These are phyloP conservation scores for Fraxinus albicans DNA, from an alignment of 305 asterid genomes.

Conservation along the genomic window DNA sequence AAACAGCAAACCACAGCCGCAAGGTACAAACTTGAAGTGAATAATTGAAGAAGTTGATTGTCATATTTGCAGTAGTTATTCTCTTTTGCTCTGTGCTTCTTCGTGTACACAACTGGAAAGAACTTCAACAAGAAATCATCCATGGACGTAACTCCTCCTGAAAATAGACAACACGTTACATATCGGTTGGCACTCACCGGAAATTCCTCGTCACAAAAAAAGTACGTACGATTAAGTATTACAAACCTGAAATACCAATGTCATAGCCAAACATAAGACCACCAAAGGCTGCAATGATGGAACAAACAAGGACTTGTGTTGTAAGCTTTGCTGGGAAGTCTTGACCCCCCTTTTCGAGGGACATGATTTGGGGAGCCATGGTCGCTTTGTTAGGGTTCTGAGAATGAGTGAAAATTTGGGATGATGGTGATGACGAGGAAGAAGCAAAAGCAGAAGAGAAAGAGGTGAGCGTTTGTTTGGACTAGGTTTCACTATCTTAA, in stretches of 20 bases:
- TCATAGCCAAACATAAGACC: slow-evolving; percentile 70
- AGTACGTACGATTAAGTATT: background rate
- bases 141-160: slow-evolving; percentile 56
- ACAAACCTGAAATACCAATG: slow-evolving; percentile 51
- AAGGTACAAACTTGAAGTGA: slow-evolving; percentile 50
- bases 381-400: background rate
- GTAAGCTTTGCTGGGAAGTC: slow-evolving; percentile 45
- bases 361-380: slow-evolving; percentile 27
- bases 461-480: background rate
- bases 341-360: background rate
- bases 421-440: background rate
- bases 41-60: slow-evolving; percentile 38
- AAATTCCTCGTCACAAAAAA: background rate
- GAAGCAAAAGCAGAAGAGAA: background rate
- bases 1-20: slow-evolving; percentile 45
- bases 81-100: slow-evolving; percentile 38
- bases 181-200: background rate
- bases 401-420: background rate
- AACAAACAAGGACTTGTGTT: slow-evolving; percentile 36
- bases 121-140: slow-evolving; percentile 47
- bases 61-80: slow-evolving; percentile 51
- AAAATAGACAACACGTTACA: background rate
- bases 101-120: slow-evolving; percentile 36
- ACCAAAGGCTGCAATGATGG: slow-evolving; percentile 49
- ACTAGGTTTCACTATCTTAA: background rate